phyloP scores from a whole-genome alignment of 345 rosid species.

The Pseudoturritis turrita region DNA sequence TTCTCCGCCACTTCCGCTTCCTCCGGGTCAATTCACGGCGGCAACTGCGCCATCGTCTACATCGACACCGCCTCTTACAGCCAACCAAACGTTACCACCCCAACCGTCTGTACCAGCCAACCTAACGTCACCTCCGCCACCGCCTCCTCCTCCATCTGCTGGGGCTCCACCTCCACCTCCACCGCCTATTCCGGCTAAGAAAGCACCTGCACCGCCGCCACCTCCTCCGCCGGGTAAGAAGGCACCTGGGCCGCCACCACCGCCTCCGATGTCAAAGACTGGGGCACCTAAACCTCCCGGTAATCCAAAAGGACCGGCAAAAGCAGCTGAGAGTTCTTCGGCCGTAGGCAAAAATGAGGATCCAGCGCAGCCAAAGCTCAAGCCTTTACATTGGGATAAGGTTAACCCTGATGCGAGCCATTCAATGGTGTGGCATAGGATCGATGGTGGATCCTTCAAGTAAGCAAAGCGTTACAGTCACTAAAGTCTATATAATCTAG shows the following conservation, averaged over 20 bases:
- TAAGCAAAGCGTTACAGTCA: conserved; percentile 25
- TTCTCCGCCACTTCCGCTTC: conserved; percentile 31
- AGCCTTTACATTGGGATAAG: conserved; percentile 94
- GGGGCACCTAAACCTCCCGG: conserved; percentile 41
- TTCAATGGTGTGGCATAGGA: conserved; percentile 89
- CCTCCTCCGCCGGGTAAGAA: conserved; percentile 39
- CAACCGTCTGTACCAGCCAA: not conserved
- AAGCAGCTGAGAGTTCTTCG: conserved; percentile 18
- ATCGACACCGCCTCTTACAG: not conserved
- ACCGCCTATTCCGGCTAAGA: conserved; percentile 32
- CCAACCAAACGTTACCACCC: conserved; percentile 3
- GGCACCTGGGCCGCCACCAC: conserved; percentile 34
- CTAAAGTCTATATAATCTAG: not conserved
- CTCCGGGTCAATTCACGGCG: conserved; percentile 23
- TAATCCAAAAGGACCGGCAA: conserved; percentile 34
- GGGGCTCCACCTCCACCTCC: conserved; percentile 30
- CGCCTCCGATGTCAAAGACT: conserved; percentile 29
- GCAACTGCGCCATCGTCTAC: not conserved
- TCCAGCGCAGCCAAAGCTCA: conserved; percentile 47
- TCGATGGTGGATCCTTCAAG: conserved; percentile 77
- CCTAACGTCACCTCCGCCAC: not conserved
- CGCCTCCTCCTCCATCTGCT: conserved; percentile 28
- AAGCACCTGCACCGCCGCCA: conserved; percentile 34
- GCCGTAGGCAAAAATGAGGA: conserved; percentile 27
- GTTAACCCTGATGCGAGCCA: conserved; percentile 48